Percentiles rank a stretch among this genome's conserved stretches.
These are phyloP conservation scores for Lecanoromycetidae sp. DNA, from an alignment of 2,329 filamentous ascomycete genomes.

Conservation along the genomic window DNA sequence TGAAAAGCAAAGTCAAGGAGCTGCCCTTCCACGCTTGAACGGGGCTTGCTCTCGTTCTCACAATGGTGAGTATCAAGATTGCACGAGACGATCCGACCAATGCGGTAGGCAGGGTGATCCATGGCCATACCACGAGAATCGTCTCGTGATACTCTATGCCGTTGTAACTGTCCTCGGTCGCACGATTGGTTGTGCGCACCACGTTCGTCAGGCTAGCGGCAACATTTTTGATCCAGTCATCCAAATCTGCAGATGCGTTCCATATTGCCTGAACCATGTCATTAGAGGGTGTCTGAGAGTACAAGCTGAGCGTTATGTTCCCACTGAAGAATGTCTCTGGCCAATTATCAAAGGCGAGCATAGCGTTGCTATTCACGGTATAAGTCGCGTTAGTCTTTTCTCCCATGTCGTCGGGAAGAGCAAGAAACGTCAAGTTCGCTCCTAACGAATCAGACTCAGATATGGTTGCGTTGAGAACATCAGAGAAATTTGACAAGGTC, in stretches of 20 bases:
- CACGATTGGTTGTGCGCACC: neutral
- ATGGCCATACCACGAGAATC: neutral
- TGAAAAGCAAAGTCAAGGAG: constrained; percentile 5
- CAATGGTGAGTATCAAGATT: neutral
- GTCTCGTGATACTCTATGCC: neutral
- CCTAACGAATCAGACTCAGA: too few relatives aligned
- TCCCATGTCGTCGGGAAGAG: constrained; percentile 1
- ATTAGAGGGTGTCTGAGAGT: neutral
- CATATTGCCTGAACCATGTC: constrained; percentile 2
- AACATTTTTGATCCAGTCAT: constrained; percentile 1
- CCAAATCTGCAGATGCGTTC: neutral
- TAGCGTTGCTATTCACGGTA: neutral
- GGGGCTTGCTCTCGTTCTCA: constrained; percentile 3
- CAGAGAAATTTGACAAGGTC: neutral
- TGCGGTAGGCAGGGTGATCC: neutral
- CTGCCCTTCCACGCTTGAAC: constrained; percentile 10
- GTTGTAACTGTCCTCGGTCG: neutral
- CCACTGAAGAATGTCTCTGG: neutral
- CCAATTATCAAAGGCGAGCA: neutral
- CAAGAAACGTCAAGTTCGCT: neutral
- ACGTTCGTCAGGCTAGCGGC: constrained; percentile 1
- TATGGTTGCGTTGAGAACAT: neutral
- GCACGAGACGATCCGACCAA: neutral
- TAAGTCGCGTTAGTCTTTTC: neutral
- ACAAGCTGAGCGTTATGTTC: neutral